A percentile compares a stretch with the other conserved stretches of the same genome.
Evolutionary conservation across 1,284 basidiomycete species (phyloP).

Genomic region (Acaromyces ingoldii): DNA sequence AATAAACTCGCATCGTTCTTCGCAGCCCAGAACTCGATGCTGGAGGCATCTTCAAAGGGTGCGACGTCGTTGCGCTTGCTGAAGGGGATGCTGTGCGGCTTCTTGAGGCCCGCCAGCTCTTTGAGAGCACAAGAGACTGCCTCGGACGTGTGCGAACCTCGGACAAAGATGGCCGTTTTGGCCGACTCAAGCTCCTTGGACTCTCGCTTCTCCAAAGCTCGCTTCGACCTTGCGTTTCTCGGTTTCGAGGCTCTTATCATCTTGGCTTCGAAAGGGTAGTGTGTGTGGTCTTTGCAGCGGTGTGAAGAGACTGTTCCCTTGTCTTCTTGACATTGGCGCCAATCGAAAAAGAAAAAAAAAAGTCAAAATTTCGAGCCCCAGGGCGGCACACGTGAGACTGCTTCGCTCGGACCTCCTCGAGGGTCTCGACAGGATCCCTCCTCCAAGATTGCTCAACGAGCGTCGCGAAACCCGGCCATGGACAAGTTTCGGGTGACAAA

Average conservation of each 20-base stretch:
- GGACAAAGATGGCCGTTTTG: constrained; percentile 78
- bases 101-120: constrained; percentile 57
- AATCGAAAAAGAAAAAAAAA: neutral
- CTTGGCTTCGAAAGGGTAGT: neutral
- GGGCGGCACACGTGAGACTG: no score
- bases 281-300: neutral
- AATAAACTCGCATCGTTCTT: constrained; percentile 96
- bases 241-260: constrained; percentile 62
- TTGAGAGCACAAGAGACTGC: constrained; percentile 74
- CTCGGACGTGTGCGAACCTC: constrained; percentile 78
- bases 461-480: no score
- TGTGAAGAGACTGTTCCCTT: neutral
- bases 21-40: constrained; percentile 84
- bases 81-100: constrained; percentile 73
- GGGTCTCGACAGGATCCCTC: no score
- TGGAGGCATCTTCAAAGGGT: constrained; percentile 74
- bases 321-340: neutral
- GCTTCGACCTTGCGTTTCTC: constrained; percentile 94
- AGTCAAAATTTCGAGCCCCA: neutral
- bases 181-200: constrained; percentile 78
- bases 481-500: constrained; percentile 55
- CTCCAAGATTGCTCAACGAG: no score
- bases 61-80: constrained; percentile 88
- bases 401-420: no score
- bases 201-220: constrained; percentile 78